Conservation (phyloP, 2,329 filamentous ascomycete species). For the Cercospora sojina region DNA sequence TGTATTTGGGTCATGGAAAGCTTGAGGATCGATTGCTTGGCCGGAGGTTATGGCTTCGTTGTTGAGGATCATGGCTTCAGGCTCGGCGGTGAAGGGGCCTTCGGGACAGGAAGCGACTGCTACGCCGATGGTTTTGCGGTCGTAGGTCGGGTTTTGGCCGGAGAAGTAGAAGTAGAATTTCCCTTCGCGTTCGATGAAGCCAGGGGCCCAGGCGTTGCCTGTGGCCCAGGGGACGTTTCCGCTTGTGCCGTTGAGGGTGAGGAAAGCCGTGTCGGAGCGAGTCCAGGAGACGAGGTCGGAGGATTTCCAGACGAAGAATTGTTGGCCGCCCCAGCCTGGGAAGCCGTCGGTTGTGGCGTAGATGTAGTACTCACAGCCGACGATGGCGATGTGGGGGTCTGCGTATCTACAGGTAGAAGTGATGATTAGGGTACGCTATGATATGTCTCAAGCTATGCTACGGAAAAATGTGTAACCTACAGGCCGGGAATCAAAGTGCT, state of each 20-base stretch:
- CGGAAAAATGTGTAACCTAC: constrained; percentile 4
- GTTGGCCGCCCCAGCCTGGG: constrained; percentile 47
- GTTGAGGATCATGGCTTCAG: constrained; percentile 32
- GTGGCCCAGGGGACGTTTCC: constrained; percentile 44
- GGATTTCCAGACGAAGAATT: constrained; percentile 53
- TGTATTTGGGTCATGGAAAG: constrained; percentile 29
- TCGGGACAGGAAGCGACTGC: constrained; percentile 29
- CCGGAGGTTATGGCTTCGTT: constrained; percentile 28
- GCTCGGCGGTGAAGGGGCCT: constrained; percentile 32
- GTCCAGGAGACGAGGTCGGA: constrained; percentile 47
- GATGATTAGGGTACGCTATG: not conserved
- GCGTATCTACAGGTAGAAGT: constrained; percentile 28
- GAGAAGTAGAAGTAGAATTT: constrained; percentile 38
- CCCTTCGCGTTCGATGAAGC: constrained; percentile 29
- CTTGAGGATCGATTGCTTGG: constrained; percentile 34
- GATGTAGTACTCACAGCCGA: constrained; percentile 49
- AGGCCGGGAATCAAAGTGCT: constrained; percentile 25
- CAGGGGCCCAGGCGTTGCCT: constrained; percentile 42
- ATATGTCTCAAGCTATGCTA: not conserved
- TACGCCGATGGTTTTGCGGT: constrained; percentile 35
- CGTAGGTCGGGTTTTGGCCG: constrained; percentile 33
- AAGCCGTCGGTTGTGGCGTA: constrained; percentile 51
- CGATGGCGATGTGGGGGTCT: constrained; percentile 51
- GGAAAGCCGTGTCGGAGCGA: constrained; percentile 44
- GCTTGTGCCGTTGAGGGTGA: constrained; percentile 47